Evolutionary conservation across 371 early-diverging fungal genomes (phyloP).

Genomic region (Basidiobolus meristosporus): DNA sequence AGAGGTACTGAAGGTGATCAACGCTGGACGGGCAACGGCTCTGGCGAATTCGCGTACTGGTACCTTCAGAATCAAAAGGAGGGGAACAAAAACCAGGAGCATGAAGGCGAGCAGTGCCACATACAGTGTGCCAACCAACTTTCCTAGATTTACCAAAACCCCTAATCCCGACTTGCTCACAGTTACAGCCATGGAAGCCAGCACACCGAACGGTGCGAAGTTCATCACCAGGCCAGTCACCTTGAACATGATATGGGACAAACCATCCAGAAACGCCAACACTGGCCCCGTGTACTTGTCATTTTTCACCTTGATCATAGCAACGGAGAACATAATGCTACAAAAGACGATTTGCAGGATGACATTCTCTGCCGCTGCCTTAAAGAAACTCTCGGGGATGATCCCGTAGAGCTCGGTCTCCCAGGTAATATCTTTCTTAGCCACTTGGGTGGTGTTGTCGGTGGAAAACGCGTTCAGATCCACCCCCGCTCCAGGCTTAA

Average conservation of each 20-base stretch:
- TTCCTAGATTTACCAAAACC: constrained; percentile 37
- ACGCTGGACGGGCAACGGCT: constrained; percentile 34
- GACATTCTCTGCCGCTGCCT: constrained; percentile 20
- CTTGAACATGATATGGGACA: constrained; percentile 49
- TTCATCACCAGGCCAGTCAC: constrained; percentile 45
- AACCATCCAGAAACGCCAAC: constrained; percentile 28
- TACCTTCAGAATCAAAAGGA: constrained; percentile 30
- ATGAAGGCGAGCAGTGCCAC: constrained; percentile 31
- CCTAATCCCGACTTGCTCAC: constrained; percentile 42
- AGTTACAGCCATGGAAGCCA: constrained; percentile 39
- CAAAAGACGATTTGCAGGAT: constrained; percentile 46
- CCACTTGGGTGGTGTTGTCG: constrained; percentile 6
- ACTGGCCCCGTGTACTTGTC: constrained; percentile 20
- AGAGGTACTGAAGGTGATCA: constrained; percentile 65
- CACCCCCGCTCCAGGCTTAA: constrained; percentile 37
- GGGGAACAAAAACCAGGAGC: constrained; percentile 33
- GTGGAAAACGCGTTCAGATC: constrained; percentile 9
- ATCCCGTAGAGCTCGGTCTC: constrained; percentile 25
- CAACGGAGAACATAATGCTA: constrained; percentile 44
- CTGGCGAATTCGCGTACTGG: constrained; percentile 29
- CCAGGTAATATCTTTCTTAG: constrained; percentile 23
- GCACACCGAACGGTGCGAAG: constrained; percentile 59
- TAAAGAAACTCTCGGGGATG: constrained; percentile 30
- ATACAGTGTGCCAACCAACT: constrained; percentile 48
- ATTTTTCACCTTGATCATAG: constrained; percentile 21